These are phyloP conservation scores for Eucalyptus tenuipes DNA, from an alignment of 345 rosid genomes.

Conservation along the genomic window DNA sequence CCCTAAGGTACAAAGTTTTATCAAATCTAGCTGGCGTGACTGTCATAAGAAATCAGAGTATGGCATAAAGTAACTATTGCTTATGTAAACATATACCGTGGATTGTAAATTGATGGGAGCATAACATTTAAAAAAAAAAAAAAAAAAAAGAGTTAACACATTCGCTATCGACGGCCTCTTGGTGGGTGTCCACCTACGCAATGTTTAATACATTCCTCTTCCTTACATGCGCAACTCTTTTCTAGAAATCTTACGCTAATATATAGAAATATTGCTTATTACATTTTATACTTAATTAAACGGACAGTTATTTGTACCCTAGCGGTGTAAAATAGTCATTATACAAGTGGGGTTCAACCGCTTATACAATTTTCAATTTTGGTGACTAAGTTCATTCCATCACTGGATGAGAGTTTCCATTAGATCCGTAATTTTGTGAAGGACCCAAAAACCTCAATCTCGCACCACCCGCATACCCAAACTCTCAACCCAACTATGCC, in stretches of 20 bases:
- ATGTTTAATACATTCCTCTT: too few species aligned
- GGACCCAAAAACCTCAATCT: not conserved
- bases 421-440: not conserved
- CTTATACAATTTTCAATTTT: not conserved
- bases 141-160: not conserved
- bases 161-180: not conserved
- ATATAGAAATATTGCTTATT: not conserved
- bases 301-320: not conserved
- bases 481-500: not conserved
- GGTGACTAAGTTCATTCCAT: not conserved
- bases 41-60: not conserved
- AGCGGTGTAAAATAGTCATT: not conserved
- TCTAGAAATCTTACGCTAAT: not conserved
- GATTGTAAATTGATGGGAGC: not conserved
- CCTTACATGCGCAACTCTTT: not conserved
- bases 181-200: not conserved
- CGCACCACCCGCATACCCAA: not conserved
- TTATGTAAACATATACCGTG: not conserved
- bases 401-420: not conserved
- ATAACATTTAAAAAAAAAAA: not conserved
- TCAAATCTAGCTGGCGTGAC: rapidly evolving
- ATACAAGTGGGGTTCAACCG: not conserved
- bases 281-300: not conserved
- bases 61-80: not conserved
- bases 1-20: not conserved